Evolutionary conservation across 169 alveolate genomes (phyloP), one percentile per base, ranked within the genome.

Genomic region (Eimeria tenella): DNA sequence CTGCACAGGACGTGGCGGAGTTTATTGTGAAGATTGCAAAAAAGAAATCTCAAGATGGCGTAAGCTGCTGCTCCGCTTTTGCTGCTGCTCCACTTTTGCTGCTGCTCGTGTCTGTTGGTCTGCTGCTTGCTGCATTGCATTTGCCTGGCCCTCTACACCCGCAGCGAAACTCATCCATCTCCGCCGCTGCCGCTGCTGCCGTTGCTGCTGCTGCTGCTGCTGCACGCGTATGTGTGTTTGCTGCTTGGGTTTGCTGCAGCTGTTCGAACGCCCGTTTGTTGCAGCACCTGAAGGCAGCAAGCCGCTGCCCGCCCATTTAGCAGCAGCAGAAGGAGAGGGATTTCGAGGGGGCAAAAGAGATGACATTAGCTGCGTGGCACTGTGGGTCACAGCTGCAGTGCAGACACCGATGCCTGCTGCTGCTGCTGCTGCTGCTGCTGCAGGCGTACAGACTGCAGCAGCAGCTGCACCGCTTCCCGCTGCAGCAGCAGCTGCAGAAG

Each of bases 321-420:
- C 63, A 25, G 77, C 58, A 42, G 79, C 31, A 23, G 74, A 21
- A 15, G 79, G 55, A 5, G 58, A 17, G 56, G 58, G 52, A n/a
- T 83, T 84, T 68, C 86, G 87, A 60, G 97, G 97, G 4, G 96
- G 93, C 58, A 95, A 95, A 83, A 93, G 93, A 13, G 97, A 95
- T 86, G 97, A 95, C 92, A 95, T 95, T 58, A 90, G 95, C 56
- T 95, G 97, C 92, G 97, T 95, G 65, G 97, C 97, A n/a, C 83
- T 93, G 23, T 95, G 97, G 97, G 96, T 95, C 8, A n/a, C n/a
- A 23, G 56, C 82, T 49, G 55, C 82, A 15, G 55, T 17, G 84
- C 23, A 17, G 19, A 21, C 19, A 7, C 55, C 31, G 11, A 15
- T 13, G 42, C 77, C 79, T 23, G 13, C 31, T 17, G 79, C 79